Base-by-base conservation (phyloP, 1,284 basidiomycete genomes). In the Ganoderma sinense region DNA sequence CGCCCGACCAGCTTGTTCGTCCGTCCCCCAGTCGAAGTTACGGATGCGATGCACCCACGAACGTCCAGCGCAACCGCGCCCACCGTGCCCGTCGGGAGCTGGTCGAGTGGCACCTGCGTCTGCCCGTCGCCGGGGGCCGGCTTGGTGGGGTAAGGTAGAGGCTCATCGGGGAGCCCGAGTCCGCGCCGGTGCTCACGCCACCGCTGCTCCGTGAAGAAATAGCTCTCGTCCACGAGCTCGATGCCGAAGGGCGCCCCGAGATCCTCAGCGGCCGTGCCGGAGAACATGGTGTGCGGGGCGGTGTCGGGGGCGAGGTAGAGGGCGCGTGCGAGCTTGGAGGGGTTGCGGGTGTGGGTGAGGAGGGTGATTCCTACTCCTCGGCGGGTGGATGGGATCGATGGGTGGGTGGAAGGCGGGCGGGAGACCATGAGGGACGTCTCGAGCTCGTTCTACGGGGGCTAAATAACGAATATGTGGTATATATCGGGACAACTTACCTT, bases 1-100 rank as follows among this genome's bases (percentile, higher is more conserved):
- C 94, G 86, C 4, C 94, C 94, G 7, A 90, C 91, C 20, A 94
- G 84, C 78, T 96, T 95, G 81, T 96, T 95, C 39, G 94, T 95
- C 62, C 84, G 84, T 0, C 94, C 94, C 33, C 94, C 94, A 0
- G 94, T 96, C 0, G 92, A 94, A 1, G 94, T 96, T 13, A 91
- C 84, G 5, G 86, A 81, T 0, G 90, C 88, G 64, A 95, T 90
- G 75, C 92, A 92, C 0, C 94, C 94, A 31, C 88, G 82, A 3
- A 84, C 77, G 77, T 96, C 94, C 39, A 95, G 82, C 2, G 93
- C 94, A 18, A 95, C 93, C 0, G 94, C 94, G 29, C 94, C 94
- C 3, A 96, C 93, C 0, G 94, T 95, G 2, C 94, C 94, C 55
- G 82, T 91, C 1, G 94, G 93, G 67, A 89, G 82, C 70, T 87